Base-by-base conservation (phyloP, 1,284 basidiomycete species). In the Butyriboletus appendiculatus region DNA sequence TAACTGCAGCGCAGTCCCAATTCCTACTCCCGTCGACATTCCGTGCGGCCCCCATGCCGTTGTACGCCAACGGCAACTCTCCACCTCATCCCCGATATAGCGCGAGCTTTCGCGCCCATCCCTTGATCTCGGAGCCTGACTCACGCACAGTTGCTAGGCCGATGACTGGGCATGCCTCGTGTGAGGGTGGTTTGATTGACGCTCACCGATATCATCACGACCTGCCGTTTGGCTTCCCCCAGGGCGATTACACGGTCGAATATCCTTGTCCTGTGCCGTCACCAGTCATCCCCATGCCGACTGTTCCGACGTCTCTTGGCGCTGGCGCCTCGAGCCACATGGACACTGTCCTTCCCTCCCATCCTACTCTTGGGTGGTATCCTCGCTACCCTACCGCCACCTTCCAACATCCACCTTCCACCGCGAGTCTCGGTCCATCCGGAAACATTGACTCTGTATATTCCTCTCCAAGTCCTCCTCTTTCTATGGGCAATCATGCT, bases 101-200 rank as follows among this genome's bases (percentile, higher is more conserved):
- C 18, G 1, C 16, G 1, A 33, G 11, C 8, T 30, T 40, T 18
- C 16, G 22, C n/a, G 10, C 22, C 10, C 16, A 43, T 47, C 26
- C 49, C 38, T 53, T 47, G 24, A 53, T 44, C 10, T 24, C 49
- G 22, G 49, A 18, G 10, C 11, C 38, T 28, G 30, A 24, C 15
- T 22, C 26, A 1, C 42, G 28, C 12, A 12, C 30, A 32, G 52
- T 55, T 55, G 43, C 50, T 45, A 53, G 56, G 52, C 35, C 62
- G 2, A 47, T 10, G 14, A n/a, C 38, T 16, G 40, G 22, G 18
- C 8, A 35, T 22, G 22, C 35, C 33, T 34, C 28, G 8, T 18
- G 18, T n/a, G 28, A 20, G 18, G 34, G 18, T 38, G 20, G 20
- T 9, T 16, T 52, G 48, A 63, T 50, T 24, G 50, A 32, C 47